Conservation (phyloP, 2,329 filamentous ascomycete species). For the Septoria linicola region DNA sequence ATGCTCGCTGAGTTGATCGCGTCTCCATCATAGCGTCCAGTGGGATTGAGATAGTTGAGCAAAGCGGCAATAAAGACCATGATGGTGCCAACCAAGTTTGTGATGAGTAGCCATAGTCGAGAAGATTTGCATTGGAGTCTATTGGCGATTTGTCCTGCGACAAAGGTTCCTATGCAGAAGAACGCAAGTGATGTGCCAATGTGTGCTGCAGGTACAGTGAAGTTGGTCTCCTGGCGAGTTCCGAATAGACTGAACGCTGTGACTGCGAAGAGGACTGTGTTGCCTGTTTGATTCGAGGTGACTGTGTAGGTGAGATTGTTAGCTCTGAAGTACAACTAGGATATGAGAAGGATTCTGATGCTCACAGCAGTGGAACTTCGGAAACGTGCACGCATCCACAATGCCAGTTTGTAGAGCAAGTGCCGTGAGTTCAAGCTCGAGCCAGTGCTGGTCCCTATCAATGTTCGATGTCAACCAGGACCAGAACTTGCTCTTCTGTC, state of each 20-base stretch:
- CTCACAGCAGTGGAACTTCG: slow-evolving; percentile 55
- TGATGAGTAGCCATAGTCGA: slow-evolving; percentile 55
- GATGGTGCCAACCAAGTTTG: slow-evolving; percentile 55
- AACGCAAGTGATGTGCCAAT: slow-evolving; percentile 56
- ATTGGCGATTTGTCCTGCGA: slow-evolving; percentile 59
- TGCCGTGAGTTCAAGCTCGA: slow-evolving; percentile 41
- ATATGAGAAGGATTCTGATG: neutral
- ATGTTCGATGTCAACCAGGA: slow-evolving; percentile 4
- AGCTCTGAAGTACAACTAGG: neutral
- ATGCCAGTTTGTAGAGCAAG: slow-evolving; percentile 44
- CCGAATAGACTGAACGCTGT: slow-evolving; percentile 39
- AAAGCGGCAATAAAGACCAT: slow-evolving; percentile 56
- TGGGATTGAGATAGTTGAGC: slow-evolving; percentile 44
- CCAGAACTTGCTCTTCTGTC: neutral
- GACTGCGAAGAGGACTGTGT: slow-evolving; percentile 61
- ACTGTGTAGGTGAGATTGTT: slow-evolving; percentile 34
- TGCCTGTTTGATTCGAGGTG: slow-evolving; percentile 65
- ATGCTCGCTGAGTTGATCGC: slow-evolving; percentile 3
- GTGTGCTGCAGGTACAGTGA: slow-evolving; percentile 40
- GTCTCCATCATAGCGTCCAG: neutral
- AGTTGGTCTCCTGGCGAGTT: slow-evolving; percentile 14
- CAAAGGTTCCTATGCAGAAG: slow-evolving; percentile 56
- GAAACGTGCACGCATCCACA: slow-evolving; percentile 59
- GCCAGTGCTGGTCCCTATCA: slow-evolving; percentile 13
- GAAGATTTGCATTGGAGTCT: slow-evolving; percentile 49